Conservation (phyloP, 2,329 filamentous ascomycete genomes). For the Alternaria panax region DNA sequence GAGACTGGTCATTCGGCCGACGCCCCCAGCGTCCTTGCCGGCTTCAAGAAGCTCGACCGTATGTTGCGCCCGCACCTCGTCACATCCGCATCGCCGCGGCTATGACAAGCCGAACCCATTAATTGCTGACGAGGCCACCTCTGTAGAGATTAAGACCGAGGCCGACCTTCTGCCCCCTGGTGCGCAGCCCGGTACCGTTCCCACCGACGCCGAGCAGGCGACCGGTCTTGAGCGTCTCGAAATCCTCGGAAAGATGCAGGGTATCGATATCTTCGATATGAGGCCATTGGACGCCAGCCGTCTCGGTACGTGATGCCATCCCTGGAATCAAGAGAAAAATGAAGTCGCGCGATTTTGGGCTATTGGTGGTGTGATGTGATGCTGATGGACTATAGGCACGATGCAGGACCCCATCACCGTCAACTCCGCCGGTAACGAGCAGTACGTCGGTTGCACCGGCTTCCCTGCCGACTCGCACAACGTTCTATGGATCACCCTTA, state of each 20-base stretch:
- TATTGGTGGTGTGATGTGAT: conserved; percentile 12
- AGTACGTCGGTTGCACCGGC: conserved; percentile 96
- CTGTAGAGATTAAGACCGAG: conserved; percentile 78
- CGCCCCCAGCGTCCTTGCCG: conserved; percentile 36
- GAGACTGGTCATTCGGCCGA: conserved; percentile 39
- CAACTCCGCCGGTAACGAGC: conserved; percentile 91
- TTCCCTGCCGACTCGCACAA: conserved; percentile 89
- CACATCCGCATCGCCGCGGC: conserved; percentile 6
- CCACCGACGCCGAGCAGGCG: conserved; percentile 92
- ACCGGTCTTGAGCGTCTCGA: conserved; percentile 98
- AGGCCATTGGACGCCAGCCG: conserved; percentile 90
- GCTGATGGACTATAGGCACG: conserved; percentile 67
- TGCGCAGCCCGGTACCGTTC: conserved; percentile 80
- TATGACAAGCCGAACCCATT: conserved; percentile 11
- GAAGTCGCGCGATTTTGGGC: neutral
- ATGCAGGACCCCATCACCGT: conserved; percentile 86
- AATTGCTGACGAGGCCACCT: conserved; percentile 37
- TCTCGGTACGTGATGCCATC: conserved; percentile 66
- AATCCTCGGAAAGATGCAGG: conserved; percentile 99
- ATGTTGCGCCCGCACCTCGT: conserved; percentile 29
- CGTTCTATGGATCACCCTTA: conserved; percentile 88
- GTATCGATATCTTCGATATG: conserved; percentile 98
- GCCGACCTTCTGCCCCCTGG: conserved; percentile 88
- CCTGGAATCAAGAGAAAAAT: neutral
- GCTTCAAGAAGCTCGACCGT: conserved; percentile 58